phyloP scores from a whole-genome alignment of 345 rosid genomes.

The Eucalyptus shirleyi region DNA sequence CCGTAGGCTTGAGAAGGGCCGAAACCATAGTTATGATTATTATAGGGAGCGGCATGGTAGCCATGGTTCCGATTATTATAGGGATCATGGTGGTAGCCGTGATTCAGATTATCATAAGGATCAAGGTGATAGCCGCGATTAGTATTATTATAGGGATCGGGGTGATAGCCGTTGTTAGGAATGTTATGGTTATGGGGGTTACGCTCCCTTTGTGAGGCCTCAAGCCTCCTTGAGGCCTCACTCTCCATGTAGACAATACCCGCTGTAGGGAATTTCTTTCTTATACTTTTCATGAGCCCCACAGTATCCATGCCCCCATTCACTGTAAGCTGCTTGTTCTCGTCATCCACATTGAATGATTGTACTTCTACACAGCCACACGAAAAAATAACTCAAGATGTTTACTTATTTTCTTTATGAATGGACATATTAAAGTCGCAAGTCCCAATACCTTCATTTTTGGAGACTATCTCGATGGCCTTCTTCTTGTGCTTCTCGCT shows the following conservation, averaged over 20 bases:
- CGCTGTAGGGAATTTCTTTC: background rate
- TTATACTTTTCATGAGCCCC: background rate
- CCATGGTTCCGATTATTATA: too few relatives aligned
- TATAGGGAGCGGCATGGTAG: too few relatives aligned
- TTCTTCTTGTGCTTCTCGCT: background rate
- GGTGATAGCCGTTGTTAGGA: too few relatives aligned
- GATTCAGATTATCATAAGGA: too few relatives aligned
- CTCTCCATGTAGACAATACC: background rate
- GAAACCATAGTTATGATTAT: background rate
- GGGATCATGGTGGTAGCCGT: accelerated
- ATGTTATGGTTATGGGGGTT: too few relatives aligned
- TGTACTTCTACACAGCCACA: background rate
- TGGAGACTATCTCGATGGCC: background rate
- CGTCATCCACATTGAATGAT: background rate
- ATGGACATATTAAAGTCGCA: background rate
- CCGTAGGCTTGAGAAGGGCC: background rate
- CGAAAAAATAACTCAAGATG: background rate
- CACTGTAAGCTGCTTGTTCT: background rate
- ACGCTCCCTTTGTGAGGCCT: background rate
- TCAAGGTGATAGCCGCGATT: accelerated
- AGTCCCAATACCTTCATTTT: background rate
- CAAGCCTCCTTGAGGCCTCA: background rate
- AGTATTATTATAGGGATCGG: too few relatives aligned
- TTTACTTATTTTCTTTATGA: too few relatives aligned
- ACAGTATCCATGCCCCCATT: background rate